Evolutionary conservation across 2,329 filamentous ascomycete genomes (phyloP), one percentile per base, ranked within the genome.

Genomic region (Macroventuria anomochaeta): DNA sequence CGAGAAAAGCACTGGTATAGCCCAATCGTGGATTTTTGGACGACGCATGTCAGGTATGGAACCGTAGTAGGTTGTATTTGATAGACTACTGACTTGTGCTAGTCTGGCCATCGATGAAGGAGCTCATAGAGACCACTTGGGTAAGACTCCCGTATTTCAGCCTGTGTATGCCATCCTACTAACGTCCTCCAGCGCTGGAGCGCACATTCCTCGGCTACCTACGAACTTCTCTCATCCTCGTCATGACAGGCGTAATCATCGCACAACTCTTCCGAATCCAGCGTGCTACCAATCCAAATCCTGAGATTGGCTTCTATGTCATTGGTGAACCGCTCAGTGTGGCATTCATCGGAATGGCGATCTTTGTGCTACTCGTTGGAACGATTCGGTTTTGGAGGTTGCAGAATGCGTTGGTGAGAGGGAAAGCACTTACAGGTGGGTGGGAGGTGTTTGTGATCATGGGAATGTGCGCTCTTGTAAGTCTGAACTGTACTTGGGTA

Each of bases 151-250:
- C 10, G 5, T 13, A 5, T 31, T 7, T n/a, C 17, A 43, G 21
- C 20, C 23, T 17, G 7, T 7, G 44, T 25, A 48, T 47, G 12
- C 39, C 20, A 59, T 31, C 31, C 48, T n/a, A 8, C 26, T 49
- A 41, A 63, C 53, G 38, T 25, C 36, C 1, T 32, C 32, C 63
- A 91, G 88, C 89, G 31, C 82, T 91, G 48, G 88, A 92, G 73
- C 80, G 88, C 51, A 92, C 88, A 15, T 92, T 88, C 67, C 82
- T 92, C 15, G 87, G 82, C 25, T 91, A 91, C 70, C 80, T 91
- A 25, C 83, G 88, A 17, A 91, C 88, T 1, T 89, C 87, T 0
- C 74, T 89, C 31, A 80, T 83, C n/a, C 78, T 91, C 32, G 85
- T 87, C 12, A 87, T 90, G 75, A 76, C 86, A 17, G 87, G 88